These are phyloP conservation scores for Microbotryum intermedium DNA, from an alignment of 1,284 basidiomycete genomes.

Conservation along the genomic window DNA sequence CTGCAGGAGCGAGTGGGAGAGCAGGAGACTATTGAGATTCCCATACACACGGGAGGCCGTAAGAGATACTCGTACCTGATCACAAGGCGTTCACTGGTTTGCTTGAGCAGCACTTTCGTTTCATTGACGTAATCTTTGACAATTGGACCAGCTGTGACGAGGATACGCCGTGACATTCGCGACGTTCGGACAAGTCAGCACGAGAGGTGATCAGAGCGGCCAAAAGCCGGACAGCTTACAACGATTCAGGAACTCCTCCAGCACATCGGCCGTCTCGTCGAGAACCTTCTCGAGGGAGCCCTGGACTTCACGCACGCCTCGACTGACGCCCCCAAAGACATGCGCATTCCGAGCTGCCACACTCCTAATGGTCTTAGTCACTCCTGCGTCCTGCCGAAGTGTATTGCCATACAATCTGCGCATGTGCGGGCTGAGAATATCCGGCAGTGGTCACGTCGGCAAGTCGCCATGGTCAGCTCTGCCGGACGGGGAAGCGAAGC, in stretches of 20 bases:
- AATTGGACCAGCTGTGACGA: slow-evolving; percentile 27
- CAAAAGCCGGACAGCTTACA: slow-evolving; percentile 49
- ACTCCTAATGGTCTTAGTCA: slow-evolving; percentile 90
- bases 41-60: neutral
- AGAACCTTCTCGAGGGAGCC: slow-evolving; percentile 92
- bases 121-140: slow-evolving; percentile 58
- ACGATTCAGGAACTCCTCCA: slow-evolving; percentile 85
- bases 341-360: slow-evolving; percentile 68
- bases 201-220: neutral
- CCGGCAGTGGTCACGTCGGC: slow-evolving; percentile 1
- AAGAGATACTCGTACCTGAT: slow-evolving; percentile 50
- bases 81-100: slow-evolving; percentile 76
- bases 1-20: slow-evolving; percentile 43
- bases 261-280: slow-evolving; percentile 76
- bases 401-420: slow-evolving; percentile 85
- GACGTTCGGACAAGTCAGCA: too few species aligned
- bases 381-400: slow-evolving; percentile 85
- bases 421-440: slow-evolving; percentile 76
- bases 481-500: neutral
- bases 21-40: neutral
- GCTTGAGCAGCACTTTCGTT: slow-evolving; percentile 81
- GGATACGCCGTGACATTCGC: too few species aligned
- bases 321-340: slow-evolving; percentile 60
- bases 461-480: neutral
- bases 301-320: slow-evolving; percentile 74